Conservation (phyloP, 306 rosid species). For the Pueraria montana region DNA sequence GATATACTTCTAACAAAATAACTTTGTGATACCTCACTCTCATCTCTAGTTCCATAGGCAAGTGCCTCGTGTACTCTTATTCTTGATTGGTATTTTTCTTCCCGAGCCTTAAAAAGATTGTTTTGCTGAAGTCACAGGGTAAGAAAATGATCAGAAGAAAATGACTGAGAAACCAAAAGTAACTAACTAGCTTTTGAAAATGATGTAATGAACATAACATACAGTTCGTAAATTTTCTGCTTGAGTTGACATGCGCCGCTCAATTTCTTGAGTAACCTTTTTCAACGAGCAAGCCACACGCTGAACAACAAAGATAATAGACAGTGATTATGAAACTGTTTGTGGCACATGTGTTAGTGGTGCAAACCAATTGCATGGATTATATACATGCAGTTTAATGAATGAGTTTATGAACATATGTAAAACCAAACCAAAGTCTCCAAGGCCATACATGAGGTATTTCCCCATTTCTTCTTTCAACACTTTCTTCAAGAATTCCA, state of each 20-base stretch:
- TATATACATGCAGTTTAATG: constrained; percentile 43
- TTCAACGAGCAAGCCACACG: constrained; percentile 86
- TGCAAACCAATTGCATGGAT: constrained; percentile 40
- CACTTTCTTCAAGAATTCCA: constrained; percentile 92
- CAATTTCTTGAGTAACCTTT: constrained; percentile 94
- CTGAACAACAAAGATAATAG: constrained; percentile 60
- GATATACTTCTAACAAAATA: constrained; percentile 24
- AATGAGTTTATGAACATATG: constrained; percentile 28
- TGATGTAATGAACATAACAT: constrained; percentile 55
- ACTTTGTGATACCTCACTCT: constrained; percentile 65
- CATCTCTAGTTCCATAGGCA: constrained; percentile 72
- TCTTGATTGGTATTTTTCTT: constrained; percentile 90
- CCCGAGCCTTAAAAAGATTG: constrained; percentile 90
- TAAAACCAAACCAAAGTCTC: constrained; percentile 35
- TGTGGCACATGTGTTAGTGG: constrained; percentile 27
- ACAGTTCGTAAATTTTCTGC: constrained; percentile 92
- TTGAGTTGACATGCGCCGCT: constrained; percentile 93
- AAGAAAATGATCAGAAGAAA: constrained; percentile 39
- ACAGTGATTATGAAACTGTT: constrained; percentile 26
- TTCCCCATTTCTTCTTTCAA: constrained; percentile 82
- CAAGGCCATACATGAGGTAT: constrained; percentile 82
- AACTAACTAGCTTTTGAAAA: constrained; percentile 21
- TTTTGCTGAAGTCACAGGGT: constrained; percentile 75
- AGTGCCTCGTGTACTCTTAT: constrained; percentile 85
- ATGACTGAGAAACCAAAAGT: constrained; percentile 18